Conservation (phyloP, 441 rosid species). For the Syzygium malaccense region DNA sequence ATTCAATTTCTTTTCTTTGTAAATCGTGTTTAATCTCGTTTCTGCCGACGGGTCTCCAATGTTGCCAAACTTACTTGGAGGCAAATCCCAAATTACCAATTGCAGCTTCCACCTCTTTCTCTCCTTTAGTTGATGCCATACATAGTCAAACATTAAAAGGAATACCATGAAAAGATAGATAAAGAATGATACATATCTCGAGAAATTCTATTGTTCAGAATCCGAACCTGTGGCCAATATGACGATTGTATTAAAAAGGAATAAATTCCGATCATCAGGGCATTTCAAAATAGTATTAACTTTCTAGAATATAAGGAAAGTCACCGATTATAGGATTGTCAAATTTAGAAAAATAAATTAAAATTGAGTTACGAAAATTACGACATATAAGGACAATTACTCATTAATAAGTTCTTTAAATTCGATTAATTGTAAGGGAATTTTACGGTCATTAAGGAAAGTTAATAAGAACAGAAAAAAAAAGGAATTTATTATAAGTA, state of each 20-base stretch:
- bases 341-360: neutral
- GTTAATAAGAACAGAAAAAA: neutral
- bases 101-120: neutral
- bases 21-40: neutral
- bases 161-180: neutral
- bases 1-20: neutral
- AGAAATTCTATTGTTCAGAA: neutral
- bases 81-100: neutral
- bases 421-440: neutral
- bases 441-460: neutral
- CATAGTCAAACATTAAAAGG: neutral
- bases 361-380: neutral
- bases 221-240: neutral
- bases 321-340: neutral
- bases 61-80: neutral
- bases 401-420: neutral
- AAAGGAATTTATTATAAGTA: neutral
- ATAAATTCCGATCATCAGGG: neutral
- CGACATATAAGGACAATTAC: neutral
- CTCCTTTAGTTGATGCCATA: neutral
- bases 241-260: neutral
- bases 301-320: neutral
- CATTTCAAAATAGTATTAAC: neutral
- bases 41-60: neutral
- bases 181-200: neutral